Percentiles rank a stretch among this genome's conserved stretches.
Conservation (phyloP, 2,329 filamentous ascomycete species). For the Fusarium pseudocircinatum region DNA sequence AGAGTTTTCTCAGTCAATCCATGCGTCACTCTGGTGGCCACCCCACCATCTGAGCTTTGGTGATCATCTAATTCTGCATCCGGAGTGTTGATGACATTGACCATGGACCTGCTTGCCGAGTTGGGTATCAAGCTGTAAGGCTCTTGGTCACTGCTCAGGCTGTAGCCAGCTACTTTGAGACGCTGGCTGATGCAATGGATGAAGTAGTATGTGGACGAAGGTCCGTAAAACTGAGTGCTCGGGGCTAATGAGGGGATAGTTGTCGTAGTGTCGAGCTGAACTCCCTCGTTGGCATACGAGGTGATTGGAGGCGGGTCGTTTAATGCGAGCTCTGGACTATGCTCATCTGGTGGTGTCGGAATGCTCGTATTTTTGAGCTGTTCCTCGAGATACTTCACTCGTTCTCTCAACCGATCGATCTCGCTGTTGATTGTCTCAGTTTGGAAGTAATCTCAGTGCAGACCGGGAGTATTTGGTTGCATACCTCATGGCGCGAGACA, state of each 20-base stretch:
- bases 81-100: background rate
- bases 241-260: rapidly evolving
- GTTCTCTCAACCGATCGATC: background rate
- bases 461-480: too few species aligned
- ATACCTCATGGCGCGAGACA: background rate
- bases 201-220: background rate
- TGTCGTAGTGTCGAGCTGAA: background rate
- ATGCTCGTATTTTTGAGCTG: background rate
- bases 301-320: rapidly evolving
- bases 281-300: background rate
- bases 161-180: rapidly evolving
- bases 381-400: background rate
- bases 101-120: background rate
- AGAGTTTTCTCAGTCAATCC: background rate
- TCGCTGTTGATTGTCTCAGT: background rate
- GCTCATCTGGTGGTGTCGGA: rapidly evolving
- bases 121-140: background rate
- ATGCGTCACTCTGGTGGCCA: rapidly evolving
- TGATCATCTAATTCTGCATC: background rate
- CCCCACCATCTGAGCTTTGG: rapidly evolving
- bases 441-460: too few species aligned
- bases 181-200: background rate
- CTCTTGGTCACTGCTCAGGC: rapidly evolving
- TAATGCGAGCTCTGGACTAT: rapidly evolving
- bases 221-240: background rate